Evolutionary conservation across 768 basidiomycete genomes (phyloP), one percentile per base, ranked within the genome.

Genomic region (Leccinum arenicola): DNA sequence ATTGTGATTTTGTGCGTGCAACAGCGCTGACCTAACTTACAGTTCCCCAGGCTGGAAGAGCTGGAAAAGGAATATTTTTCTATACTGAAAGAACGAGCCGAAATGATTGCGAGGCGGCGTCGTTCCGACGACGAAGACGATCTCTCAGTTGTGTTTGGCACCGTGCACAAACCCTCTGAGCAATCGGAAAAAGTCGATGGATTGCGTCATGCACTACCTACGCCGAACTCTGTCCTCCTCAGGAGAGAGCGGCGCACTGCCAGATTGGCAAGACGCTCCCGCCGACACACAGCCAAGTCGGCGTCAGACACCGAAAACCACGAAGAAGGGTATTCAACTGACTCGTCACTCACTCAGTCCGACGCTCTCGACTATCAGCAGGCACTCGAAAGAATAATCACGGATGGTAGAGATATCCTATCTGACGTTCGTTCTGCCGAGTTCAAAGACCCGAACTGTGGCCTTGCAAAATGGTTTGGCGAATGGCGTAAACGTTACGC

Each of bases 261-360:
- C 5, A 85, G 94, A 43, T 66, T 74, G 4, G 73, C 77, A 19
- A 85, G 94, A 14, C 82, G 84, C 35, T 66, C 76, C 35, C 70
- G 70, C 31, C 83, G 86, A 36, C 74, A 65, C 38, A 50, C 74
- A 66, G 40, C 54, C 38, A 76, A 76, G 11, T 63, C 64, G 31
- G 29, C 54, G 25, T 35, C 59, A 10, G 56, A 65, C 14, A 60
- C 71, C 29, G 71, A 79, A 59, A 6, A 45, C 43, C 61, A 38
- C 21, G 88, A 94, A 64, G 91, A 94, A 71, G 95, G 93, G 0
- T 93, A 85, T 64, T 95, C 93, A 15, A 96, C 95, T 0, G 95
- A 96, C 68, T 83, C 88, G 0, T 84, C 85, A 3, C 76, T 96
- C 4, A 76, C 82, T 2, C 79, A 83, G 14, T 76, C 83, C 3